These are phyloP conservation scores for Solanum virginianum DNA, from an alignment of 257 asterid genomes.

Conservation along the genomic window DNA sequence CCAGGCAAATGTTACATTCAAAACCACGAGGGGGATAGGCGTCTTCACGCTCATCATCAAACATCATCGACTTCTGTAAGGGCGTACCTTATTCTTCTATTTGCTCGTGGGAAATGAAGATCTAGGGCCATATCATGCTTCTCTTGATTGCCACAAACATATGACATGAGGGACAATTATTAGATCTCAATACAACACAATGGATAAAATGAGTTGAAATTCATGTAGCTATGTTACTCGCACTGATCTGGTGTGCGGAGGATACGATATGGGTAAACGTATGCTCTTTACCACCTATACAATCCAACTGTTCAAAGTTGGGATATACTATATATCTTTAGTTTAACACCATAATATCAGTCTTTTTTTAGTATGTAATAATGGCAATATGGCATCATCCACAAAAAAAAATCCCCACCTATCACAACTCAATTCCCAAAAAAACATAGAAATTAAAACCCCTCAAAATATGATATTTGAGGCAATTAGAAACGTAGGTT, in stretches of 20 bases:
- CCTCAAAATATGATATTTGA: not conserved
- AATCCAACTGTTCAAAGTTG: not conserved
- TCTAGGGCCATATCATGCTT: not conserved
- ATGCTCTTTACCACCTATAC: not conserved
- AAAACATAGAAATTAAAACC: not conserved
- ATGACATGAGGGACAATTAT: not conserved
- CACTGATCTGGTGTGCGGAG: not conserved
- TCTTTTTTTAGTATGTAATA: no score
- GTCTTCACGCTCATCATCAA: slow-evolving; percentile 11
- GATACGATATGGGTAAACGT: not conserved
- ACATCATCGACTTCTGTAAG: slow-evolving; percentile 17
- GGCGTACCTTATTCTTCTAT: not conserved
- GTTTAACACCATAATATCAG: no score
- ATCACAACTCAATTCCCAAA: not conserved
- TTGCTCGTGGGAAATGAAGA: not conserved
- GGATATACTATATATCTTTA: no score
- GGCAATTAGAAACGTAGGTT: not conserved
- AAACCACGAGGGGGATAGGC: slow-evolving; percentile 25
- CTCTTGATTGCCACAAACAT: not conserved
- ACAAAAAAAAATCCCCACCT: not conserved
- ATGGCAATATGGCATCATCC: no score
- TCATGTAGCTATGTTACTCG: not conserved
- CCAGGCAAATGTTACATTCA: slow-evolving; percentile 75
- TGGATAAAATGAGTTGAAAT: not conserved
- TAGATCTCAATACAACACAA: not conserved